Evolutionary conservation across 352 stramenopile genomes (phyloP), one percentile per base, ranked within the genome.

Genomic region (Plasmopara viticola): DNA sequence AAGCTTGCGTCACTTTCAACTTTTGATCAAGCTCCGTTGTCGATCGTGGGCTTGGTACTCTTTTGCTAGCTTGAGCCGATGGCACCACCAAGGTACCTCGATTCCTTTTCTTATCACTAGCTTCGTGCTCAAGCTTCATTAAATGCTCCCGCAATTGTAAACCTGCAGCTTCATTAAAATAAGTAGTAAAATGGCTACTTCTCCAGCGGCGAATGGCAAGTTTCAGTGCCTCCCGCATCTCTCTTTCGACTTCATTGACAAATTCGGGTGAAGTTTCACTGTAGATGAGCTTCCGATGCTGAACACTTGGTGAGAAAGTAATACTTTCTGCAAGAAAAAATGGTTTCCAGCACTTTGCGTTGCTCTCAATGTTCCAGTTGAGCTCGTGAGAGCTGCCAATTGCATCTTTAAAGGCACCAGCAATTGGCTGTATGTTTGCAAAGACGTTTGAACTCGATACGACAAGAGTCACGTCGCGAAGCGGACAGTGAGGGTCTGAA

Each of bases 381-480:
- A 97, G 56, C 6, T 90, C 59, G 30, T 65, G 71, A 17, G 78
- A 66, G 4, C 48, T 68, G 13, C 62, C 59, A n/a, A 31, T 30
- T 9, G n/a, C 13, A 28, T 13, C 29, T 25, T 31, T 35, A 2
- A 41, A 18, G 37, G 51, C 2, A 51, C 18, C 4, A 51, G 33
- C 9, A 18, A 72, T 41, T 18, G 64, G 64, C 39, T 97, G 78
- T 4, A 96, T 48, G 53, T 97, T 97, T 25, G 84, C 90, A 46
- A 84, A 98, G 6, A 97, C 62, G 49, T 98, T 98, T 43, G 89
- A 71, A 39, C 60, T 78, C n/a, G 77, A 94, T 0, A 94, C 74
- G n/a, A 96, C 72, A 41, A 93, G 76, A 17, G 73, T 84, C 6
- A 97, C 73, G 43, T 95, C 78, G 6, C 80, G 60, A 44, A 97